Evolutionary conservation across 2,329 filamentous ascomycete genomes (phyloP).

Genomic region (Aureobasidium sp.): DNA sequence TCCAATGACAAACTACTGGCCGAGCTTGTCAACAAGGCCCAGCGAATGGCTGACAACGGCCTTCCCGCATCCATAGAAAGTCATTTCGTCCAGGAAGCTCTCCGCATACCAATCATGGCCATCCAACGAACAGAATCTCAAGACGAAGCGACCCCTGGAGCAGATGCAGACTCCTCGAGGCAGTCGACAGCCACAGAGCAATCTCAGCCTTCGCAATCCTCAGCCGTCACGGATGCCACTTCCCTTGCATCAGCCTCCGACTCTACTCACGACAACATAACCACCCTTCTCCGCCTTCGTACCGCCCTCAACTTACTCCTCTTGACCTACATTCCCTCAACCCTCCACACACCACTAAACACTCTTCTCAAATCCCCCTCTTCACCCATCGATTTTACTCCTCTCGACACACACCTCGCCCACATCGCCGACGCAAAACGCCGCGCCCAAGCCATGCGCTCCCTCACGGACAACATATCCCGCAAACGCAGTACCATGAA

Average conservation of each 20-base stretch:
- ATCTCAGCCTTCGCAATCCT: conserved; percentile 23
- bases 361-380: conserved; percentile 42
- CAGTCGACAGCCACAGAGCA: conserved; percentile 17
- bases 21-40: conserved; percentile 76
- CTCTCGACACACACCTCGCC: conserved; percentile 75
- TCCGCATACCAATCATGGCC: conserved; percentile 80
- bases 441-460: conserved; percentile 75
- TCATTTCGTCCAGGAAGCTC: conserved; percentile 77
- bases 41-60: conserved; percentile 67
- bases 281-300: conserved; percentile 68
- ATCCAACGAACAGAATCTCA: conserved; percentile 50
- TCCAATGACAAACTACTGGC: conserved; percentile 74
- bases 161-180: conserved; percentile 26
- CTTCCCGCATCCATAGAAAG: conserved; percentile 88
- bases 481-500: conserved; percentile 68
- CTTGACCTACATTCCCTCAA: conserved; percentile 63
- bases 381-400: conserved; percentile 66
- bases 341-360: conserved; percentile 50
- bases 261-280: conserved; percentile 45
- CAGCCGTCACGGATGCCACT: conserved; percentile 26
- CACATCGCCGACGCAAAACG: conserved; percentile 74
- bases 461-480: conserved; percentile 66
- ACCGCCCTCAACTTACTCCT: conserved; percentile 72
- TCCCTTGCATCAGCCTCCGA: conserved; percentile 33
- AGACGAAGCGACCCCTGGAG: conserved; percentile 2